Evolutionary conservation across 2,329 filamentous ascomycete species (phyloP).

Genomic region (Gaeumannomyces sp.): DNA sequence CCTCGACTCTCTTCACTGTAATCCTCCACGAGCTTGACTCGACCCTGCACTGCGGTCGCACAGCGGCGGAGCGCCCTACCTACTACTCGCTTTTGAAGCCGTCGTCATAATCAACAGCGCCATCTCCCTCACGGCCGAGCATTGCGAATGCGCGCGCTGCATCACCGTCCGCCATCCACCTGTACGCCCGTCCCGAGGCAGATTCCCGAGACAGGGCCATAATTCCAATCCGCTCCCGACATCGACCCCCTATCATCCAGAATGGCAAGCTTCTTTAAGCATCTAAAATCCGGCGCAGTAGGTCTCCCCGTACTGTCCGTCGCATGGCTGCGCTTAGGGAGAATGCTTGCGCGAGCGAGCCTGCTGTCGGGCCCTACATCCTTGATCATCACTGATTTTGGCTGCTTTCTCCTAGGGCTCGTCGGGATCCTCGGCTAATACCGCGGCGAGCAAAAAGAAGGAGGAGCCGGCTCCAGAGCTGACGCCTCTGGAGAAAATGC

Average conservation of each 20-base stretch:
- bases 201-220: not conserved
- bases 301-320: not conserved
- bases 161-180: not conserved
- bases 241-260: not conserved
- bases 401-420: constrained; percentile 30
- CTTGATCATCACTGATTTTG: not conserved
- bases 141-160: not conserved
- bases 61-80: not conserved
- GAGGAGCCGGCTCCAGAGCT: constrained; percentile 52
- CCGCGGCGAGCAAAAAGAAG: constrained; percentile 40
- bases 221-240: not conserved
- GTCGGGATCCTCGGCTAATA: constrained; percentile 36
- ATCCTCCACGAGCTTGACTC: not conserved
- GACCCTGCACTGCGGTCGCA: not conserved
- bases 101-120: not conserved
- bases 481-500: constrained; percentile 65
- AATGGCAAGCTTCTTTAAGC: not conserved
- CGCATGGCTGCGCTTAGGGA: not conserved
- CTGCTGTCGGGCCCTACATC: not conserved
- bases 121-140: not conserved
- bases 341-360: too few species aligned
- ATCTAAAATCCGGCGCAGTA: not conserved
- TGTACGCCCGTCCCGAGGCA: not conserved
- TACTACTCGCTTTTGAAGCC: not conserved
- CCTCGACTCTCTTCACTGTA: not conserved